Evolutionary conservation across 805 yeast species (phyloP), one percentile per base, ranked within the genome.

Genomic region (Kluyveromyces lactis): DNA sequence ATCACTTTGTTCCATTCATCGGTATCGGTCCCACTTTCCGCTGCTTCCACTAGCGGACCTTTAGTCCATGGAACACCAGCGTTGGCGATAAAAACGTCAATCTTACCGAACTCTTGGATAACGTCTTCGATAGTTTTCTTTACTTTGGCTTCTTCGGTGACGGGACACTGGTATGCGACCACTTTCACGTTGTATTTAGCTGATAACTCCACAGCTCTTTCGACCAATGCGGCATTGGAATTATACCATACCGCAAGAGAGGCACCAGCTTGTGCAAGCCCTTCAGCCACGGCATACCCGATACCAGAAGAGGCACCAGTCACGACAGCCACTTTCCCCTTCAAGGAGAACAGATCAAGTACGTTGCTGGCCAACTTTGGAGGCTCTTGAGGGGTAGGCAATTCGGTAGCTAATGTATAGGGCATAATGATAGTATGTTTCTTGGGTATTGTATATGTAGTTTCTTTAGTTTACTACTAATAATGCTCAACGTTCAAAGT

Each of bases 261-360:
- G 8, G 94, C 95, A 38, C 95, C 95, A 3, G 90, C 90, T 63
- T 84, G 90, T 36, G 87, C 82, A 52, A 69, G 84, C 2, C 86
- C 89, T 58, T 77, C 83, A 32, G 94, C 94, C 26, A 83, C 82
- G 4, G 84, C 85, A 50, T 61, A 73, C 12, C 95, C 95, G 48
- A 86, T 85, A 26, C 95, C 95, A 33, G 81, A 70, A 13, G 89
- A 79, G 10, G 86, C 83, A 33, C 95, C 95, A n/a, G 94, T 82
- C 42, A 86, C 74, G 3, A 84, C 76, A 19, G 94, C 92, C 11
- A 79, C 81, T 62, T 83, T 85, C 19, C 92, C 94, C 63, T 79
- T 80, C 44, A 86, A 70, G 3, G 86, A 79, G 62, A 86, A 84
- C 47, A 82, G 66, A 45, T 82, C 89, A 45, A 80, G 62, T 24